Conservation (phyloP, 192 early-diverging fungal species). For the Linnemannia elongata region DNA sequence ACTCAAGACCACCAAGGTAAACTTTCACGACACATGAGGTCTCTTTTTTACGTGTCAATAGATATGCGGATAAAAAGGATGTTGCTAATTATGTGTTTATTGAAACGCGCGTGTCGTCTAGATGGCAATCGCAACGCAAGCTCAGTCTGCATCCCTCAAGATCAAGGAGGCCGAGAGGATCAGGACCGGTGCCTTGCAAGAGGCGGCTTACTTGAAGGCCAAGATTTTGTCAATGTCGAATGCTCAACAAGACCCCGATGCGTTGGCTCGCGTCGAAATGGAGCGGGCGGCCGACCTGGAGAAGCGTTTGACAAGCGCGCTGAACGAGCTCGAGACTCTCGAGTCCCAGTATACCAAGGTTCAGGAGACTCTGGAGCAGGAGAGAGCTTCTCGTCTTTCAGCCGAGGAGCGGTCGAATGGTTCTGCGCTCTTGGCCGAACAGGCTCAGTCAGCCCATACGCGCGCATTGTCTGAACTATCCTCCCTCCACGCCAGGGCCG, state of each 20-base stretch:
- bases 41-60: background rate
- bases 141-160: conserved; percentile 61
- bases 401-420: conserved; percentile 64
- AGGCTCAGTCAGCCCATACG: conserved; percentile 64
- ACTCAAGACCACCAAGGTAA: conserved; percentile 58
- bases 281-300: conserved; percentile 62
- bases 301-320: conserved; percentile 57
- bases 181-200: conserved; percentile 67
- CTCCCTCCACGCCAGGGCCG: conserved; percentile 51
- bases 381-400: conserved; percentile 50
- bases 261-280: conserved; percentile 59
- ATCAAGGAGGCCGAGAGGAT: conserved; percentile 64
- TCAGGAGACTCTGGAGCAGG: conserved; percentile 58
- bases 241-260: conserved; percentile 49
- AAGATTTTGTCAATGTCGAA: conserved; percentile 61
- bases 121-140: conserved; percentile 59
- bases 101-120: background rate
- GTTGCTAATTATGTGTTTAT: too few relatives aligned
- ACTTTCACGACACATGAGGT: background rate
- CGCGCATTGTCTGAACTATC: conserved; percentile 61
- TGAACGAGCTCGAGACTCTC: conserved; percentile 57
- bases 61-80: too few relatives aligned
- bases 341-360: conserved; percentile 48
- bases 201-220: conserved; percentile 68
- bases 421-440: conserved; percentile 59